Evolutionary conservation across 495 filamentous ascomycete species (phyloP), one percentile per base, ranked within the genome.

Genomic region (Ramalina peruviana): DNA sequence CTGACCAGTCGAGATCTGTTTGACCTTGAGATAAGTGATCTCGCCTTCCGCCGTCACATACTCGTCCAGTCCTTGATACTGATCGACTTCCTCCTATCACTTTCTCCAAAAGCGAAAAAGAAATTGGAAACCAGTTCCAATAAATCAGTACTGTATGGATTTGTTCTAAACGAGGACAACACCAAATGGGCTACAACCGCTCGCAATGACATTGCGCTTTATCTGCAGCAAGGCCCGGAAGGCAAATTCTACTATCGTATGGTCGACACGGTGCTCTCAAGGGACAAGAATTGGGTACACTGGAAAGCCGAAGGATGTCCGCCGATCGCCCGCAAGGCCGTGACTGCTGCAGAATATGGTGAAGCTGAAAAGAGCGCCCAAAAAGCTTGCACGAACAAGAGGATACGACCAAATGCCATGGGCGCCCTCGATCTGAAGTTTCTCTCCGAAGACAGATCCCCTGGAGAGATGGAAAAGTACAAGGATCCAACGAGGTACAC

Each of bases 261-360:
- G 78, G 86, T 99, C 36, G 90, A 96, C 58, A 95, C 88, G 4
- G 88, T 97, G 16, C 73, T 99, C 19, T 85, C 87, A 6, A 75
- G 92, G 50, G 92, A 99, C 65, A 95, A 94, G 65, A 94, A 95
- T 57, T 99, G 92, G 92, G 88, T 89, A 39, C 83, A 85, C 43
- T 99, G 92, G 92, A 99, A 99, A 65, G 79, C 87, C 9, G 92
- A 97, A 64, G 82, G 78, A 45, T 97, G 92, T 63, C 88, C 86
- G 26, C 73, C 80, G 19, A 95, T 99, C 60, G 81, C 89, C 53
- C 73, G 77, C 38, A 75, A 83, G 15, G 70, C 85, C 6, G 64
- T 95, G 30, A 72, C 79, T 3, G 71, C 81, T 19, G 63, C 68
- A 20, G 76, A 83, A 26, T 85, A 85, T 60, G 60, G 75, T 45